Percentiles rank a stretch among this genome's conserved stretches.
These are phyloP conservation scores for Ceratobasidium sp. DNA, from an alignment of 1,284 basidiomycete species.

Conservation along the genomic window DNA sequence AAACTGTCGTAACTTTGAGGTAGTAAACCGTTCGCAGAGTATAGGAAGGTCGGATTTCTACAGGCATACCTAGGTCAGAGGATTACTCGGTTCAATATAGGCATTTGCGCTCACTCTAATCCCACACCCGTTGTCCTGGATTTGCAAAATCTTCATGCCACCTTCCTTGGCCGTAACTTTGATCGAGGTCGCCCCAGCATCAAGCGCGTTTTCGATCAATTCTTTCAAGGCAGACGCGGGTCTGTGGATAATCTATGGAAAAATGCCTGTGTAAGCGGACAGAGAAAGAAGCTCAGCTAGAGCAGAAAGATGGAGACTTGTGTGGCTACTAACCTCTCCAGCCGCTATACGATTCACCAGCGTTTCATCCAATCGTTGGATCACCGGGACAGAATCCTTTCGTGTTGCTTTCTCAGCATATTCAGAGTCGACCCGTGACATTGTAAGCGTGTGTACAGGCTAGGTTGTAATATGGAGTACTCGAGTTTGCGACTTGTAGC, in stretches of 20 bases:
- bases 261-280: conserved; percentile 25
- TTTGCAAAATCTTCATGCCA: conserved; percentile 94
- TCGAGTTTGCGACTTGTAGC: no score
- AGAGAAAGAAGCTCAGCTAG: neutral
- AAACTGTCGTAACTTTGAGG: conserved; percentile 91
- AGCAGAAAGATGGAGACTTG: neutral
- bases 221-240: conserved; percentile 98
- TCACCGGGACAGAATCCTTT: conserved; percentile 53
- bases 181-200: conserved; percentile 91
- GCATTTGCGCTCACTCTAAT: conserved; percentile 73
- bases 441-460: neutral
- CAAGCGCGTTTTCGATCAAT: conserved; percentile 93
- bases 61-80: conserved; percentile 13
- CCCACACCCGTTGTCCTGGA: conserved; percentile 96
- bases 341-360: conserved; percentile 75
- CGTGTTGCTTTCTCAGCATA: conserved; percentile 7
- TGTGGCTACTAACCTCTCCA: conserved; percentile 61
- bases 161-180: conserved; percentile 94
- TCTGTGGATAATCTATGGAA: conserved; percentile 89
- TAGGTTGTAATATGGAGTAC: no score
- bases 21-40: conserved; percentile 95
- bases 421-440: conserved; percentile 25
- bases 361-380: conserved; percentile 76
- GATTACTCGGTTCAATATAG: neutral
- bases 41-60: conserved; percentile 84